Conservation (phyloP, 139 green algal species). For the Chlorella sp. region DNA sequence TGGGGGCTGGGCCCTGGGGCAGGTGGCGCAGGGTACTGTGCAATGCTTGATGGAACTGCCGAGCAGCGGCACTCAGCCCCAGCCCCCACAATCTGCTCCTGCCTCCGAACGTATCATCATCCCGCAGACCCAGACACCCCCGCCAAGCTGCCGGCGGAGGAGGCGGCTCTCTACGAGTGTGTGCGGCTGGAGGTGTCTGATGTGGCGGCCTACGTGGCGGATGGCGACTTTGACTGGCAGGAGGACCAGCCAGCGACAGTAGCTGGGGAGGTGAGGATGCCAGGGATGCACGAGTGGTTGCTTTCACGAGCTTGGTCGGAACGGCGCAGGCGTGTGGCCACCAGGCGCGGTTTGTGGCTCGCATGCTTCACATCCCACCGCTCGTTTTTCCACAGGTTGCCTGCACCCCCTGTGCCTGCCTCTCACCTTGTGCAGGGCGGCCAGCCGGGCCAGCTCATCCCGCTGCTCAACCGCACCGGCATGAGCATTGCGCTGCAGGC, state of each 20-base stretch:
- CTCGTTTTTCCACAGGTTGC: too few relatives aligned
- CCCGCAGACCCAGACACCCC: conserved; percentile 32
- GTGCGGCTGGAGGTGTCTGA: conserved; percentile 58
- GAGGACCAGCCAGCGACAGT: too few relatives aligned
- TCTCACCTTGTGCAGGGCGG: background rate
- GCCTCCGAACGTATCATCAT: background rate
- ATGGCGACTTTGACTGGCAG: conserved; percentile 53
- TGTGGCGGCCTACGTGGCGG: conserved; percentile 73
- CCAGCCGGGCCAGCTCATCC: conserved; percentile 40
- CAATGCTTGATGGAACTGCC: too few relatives aligned
- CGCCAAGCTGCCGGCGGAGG: conserved; percentile 54
- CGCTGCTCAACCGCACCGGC: conserved; percentile 67
- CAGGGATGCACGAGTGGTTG: too few relatives aligned
- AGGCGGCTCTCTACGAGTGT: conserved; percentile 84
- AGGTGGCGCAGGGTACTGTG: background rate
- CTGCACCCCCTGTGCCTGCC: background rate
- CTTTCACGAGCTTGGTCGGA: too few relatives aligned
- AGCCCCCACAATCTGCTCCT: background rate
- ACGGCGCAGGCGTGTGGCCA: too few relatives aligned
- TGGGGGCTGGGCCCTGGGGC: background rate
- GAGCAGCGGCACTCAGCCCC: background rate
- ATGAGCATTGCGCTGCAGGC: conserved; percentile 38
- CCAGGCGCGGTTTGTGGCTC: too few relatives aligned
- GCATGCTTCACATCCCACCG: too few relatives aligned
- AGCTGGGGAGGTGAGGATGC: too few relatives aligned